Evolutionary conservation across 768 basidiomycete species (phyloP), one percentile per base, ranked within the genome.

Genomic region (Phlebiopsis flavidoalba): DNA sequence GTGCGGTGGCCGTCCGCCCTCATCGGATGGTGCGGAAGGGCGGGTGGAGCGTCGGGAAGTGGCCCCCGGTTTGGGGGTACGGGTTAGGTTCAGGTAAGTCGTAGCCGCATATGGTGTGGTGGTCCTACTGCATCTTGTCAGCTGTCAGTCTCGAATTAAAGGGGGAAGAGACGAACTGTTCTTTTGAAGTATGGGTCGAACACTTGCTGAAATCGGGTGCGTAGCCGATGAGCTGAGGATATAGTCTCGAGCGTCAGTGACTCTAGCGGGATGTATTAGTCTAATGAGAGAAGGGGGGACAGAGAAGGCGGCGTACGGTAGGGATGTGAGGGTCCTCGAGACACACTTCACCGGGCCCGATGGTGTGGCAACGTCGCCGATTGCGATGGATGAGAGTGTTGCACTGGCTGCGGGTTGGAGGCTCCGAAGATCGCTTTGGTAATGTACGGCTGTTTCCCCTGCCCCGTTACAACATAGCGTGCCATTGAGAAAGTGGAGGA

Each of bases 141-240:
- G 40, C 26, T 19, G 21, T n/a, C n/a, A n/a, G n/a, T n/a, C 12
- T 43, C 5, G 5, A 21, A 1, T 45, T 36, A 4, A 45, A 31
- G 19, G 15, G 7, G n/a, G 8, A 19, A 11, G 47, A 33, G 17
- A 24, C 86, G 60, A 63, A 88, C 88, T 88, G 86, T 64, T 82
- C 76, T 62, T n/a, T 80, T 79, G 72, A 90, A 90, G 67, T 88
- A 88, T 59, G n/a, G n/a, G n/a, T 83, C 77, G 66, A 81, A 85
- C 5, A 88, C 85, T 5, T 81, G 79, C 48, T n/a, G n/a, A n/a
- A n/a, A n/a, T n/a, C n/a, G n/a, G n/a, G 77, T 75, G 63, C 84
- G 66, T 91, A 91, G 35, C 82, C 85, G 56, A 91, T 88, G 26
- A 91, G 73, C 67, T 90, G 89, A 0, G 89, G 89, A 67, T 86